phyloP scores from a whole-genome alignment of 345 rosid genomes.

The Populus alba region DNA sequence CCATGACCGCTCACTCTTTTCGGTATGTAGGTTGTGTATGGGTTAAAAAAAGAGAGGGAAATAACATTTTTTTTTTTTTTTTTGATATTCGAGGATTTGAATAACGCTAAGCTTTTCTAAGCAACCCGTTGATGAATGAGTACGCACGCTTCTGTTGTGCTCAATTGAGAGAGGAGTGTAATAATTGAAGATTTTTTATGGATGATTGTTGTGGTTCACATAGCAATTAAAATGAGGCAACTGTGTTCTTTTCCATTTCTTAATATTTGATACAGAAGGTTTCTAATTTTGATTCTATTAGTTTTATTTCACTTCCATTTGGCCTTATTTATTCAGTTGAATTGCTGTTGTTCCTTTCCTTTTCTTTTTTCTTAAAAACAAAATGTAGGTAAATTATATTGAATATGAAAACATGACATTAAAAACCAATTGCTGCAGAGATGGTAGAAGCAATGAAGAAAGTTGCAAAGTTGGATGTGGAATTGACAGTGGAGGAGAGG shows the following conservation, averaged over 20 bases:
- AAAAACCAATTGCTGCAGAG: slow-evolving; percentile 37
- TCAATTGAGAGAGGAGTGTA: neutral
- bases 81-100: neutral
- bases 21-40: neutral
- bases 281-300: neutral
- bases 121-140: neutral
- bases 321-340: neutral
- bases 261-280: neutral
- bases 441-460: slow-evolving; percentile 87
- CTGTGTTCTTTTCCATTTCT: no score
- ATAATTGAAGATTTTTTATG: neutral
- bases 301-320: neutral
- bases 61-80: no score
- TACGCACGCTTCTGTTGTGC: neutral
- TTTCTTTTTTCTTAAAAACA: neutral
- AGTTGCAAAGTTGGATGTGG: slow-evolving; percentile 65
- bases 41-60: neutral
- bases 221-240: no score
- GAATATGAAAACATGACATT: neutral
- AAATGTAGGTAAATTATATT: neutral
- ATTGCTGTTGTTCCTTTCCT: neutral
- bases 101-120: neutral
- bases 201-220: no score
- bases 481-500: slow-evolving; percentile 78
- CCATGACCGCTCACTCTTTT: neutral